Evolutionary conservation across 257 asterid genomes (phyloP), one percentile per base, ranked within the genome.

Genomic region (Galeopsis tetrahit): DNA sequence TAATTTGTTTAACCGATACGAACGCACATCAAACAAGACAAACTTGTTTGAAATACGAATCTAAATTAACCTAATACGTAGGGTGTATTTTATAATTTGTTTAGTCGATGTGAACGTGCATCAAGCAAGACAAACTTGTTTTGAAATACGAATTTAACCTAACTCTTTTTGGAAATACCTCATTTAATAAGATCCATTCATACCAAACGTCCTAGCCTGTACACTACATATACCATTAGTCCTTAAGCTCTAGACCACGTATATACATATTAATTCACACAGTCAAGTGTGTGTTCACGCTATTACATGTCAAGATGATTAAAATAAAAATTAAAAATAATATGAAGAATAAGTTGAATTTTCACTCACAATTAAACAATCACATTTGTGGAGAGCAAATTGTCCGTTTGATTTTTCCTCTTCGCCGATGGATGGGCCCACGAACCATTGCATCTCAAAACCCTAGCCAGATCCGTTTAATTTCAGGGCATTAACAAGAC

Each of bases 361-460:
- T 59, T 34, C 46, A 61, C 66, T 61, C 40, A 61, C 66, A 61
- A n/a, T n/a, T n/a, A 61, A n/a, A 5, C 44, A 61, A n/a, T 35
- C 48, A 35, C 6, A n/a, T 35, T 6, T 17, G 35, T 17, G 17
- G 28, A n/a, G 28, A n/a, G 31, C 31, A n/a, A 5, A n/a, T 4
- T 49, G 31, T 15, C 8, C 4, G 8, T 1, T 15, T 49, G 13
- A 53, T 17, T 17, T 21, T 7, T 7, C n/a, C 34, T 21, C 61
- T 17, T 28, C 5, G 46, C 36, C 28, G 43, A 33, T 59, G 7
- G 21, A 59, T 32, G 36, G 3, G 61, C 14, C 11, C 35, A 5
- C 2, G 35, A 55, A 3, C 63, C 63, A 57, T 57, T 57, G 63
- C 63, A 2, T 32, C n/a, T 56, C 34, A 55, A 21, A 55, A 55